These are phyloP conservation scores for Punctularia strigosozonata DNA, from an alignment of 768 basidiomycete genomes.

Conservation along the genomic window DNA sequence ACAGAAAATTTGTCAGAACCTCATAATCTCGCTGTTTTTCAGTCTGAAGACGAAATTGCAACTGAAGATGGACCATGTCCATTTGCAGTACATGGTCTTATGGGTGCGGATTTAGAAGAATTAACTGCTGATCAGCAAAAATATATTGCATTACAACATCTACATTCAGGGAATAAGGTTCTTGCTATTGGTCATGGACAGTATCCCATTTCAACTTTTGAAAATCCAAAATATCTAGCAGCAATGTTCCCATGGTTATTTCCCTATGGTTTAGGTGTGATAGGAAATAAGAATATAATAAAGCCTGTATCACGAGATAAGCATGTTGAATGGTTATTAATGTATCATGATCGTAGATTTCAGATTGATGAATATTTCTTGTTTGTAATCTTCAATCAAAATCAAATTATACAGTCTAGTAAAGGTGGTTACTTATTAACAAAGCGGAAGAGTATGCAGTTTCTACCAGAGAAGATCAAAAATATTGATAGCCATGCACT, in stretches of 20 bases:
- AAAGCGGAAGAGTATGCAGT: constrained; percentile 2
- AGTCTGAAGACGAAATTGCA: constrained; percentile 6
- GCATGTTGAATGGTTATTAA: constrained; percentile 4
- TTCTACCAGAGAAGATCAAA: constrained; percentile 3
- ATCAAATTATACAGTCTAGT: constrained; percentile 9
- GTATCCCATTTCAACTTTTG: constrained; percentile 5
- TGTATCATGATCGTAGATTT: constrained; percentile 12
- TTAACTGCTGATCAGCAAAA: constrained; percentile 4
- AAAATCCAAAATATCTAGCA: constrained; percentile 9
- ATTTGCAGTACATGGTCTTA: constrained; percentile 5
- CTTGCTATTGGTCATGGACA: constrained; percentile 2
- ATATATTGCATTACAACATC: constrained; percentile 14
- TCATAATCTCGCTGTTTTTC: constrained; percentile 10
- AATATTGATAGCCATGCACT: constrained; percentile 3
- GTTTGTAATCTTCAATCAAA: constrained; percentile 11
- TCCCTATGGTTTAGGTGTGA: constrained; percentile 8
- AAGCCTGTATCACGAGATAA: constrained; percentile 1
- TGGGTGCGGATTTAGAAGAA: not conserved
- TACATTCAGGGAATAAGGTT: constrained; percentile 1
- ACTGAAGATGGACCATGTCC: constrained; percentile 1
- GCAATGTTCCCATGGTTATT: constrained; percentile 10
- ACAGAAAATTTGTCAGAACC: not conserved
- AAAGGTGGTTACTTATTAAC: constrained; percentile 8
- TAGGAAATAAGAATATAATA: not conserved
- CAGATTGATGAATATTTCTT: constrained; percentile 9